Evolutionary conservation across 805 yeast species (phyloP), one percentile per base, ranked within the genome.

Genomic region (Zygotorulaspora chibaensis): DNA sequence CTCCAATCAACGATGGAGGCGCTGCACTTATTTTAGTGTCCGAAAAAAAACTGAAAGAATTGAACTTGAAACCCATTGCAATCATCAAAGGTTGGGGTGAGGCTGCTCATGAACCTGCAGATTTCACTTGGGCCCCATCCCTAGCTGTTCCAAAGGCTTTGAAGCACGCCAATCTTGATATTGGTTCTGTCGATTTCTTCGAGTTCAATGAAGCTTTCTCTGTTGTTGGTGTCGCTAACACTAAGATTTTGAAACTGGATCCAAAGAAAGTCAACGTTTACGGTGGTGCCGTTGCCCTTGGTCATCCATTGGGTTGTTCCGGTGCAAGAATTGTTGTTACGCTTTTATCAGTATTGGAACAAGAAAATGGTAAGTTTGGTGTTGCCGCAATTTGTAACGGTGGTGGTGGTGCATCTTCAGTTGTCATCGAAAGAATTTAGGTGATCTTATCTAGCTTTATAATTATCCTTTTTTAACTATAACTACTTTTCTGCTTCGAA

Each of bases 161-260:
- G 62, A 84, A 87, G 70, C 93, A 83, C 62, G 96, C 97, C 35
- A 77, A 81, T 41, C 61, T 90, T 40, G 60, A 60, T 38, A 60
- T 76, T 42, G 77, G 77, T 45, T 82, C 87, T 48, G 80, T 93
- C 53, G 97, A 90, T 70, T 91, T 73, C 71, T 93, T 81, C 62
- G 99, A 93, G 76, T 84, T 93, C 70, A 93, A 93, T 72, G 99
- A 93, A 75, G 99, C 99, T 12, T 93, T 93, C 73, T 80, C 96
- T 11, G 98, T 88, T 47, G 99, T 93, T 48, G 98, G 98, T 48
- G 65, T 90, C 55, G 96, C 97, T 49, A 88, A 87, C 70, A 74
- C 85, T 48, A 81, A 87, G 72, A 69, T 87, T 50, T 74, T 85
- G 49, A 73, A 73, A 52, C 67, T 88, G 45, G 81, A 81, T 49